Conservation (phyloP, 495 filamentous ascomycete species). For the Halenospora varia region DNA sequence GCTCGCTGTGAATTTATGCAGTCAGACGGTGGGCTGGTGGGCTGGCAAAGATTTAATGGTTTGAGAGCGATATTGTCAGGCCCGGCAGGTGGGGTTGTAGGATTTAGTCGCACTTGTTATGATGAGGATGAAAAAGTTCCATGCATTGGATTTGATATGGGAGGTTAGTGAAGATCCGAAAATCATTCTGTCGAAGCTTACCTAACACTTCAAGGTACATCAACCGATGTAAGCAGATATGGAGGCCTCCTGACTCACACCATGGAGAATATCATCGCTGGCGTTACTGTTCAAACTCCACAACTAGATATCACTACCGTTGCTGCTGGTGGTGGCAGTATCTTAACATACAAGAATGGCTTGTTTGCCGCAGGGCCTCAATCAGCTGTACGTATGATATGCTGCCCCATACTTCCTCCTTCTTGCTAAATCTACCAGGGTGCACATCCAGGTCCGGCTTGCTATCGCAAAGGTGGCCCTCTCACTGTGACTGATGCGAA, state of each 20-base stretch:
- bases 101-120: conserved; percentile 31
- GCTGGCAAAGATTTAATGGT: conserved; percentile 44
- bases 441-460: conserved; percentile 34
- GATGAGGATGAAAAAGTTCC: conserved; percentile 15
- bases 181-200: too few relatives aligned
- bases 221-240: conserved; percentile 31
- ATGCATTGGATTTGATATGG: conserved; percentile 13
- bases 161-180: neutral
- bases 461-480: conserved; percentile 36
- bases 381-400: conserved; percentile 22
- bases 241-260: conserved; percentile 29
- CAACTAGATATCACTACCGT: conserved; percentile 37
- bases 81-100: conserved; percentile 49
- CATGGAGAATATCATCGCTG: conserved; percentile 30
- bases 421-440: neutral
- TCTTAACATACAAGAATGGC: conserved; percentile 34
- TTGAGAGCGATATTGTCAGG: conserved; percentile 57
- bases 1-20: conserved; percentile 32
- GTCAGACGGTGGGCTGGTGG: conserved; percentile 20
- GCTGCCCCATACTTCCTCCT: neutral
- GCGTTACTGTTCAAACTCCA: conserved; percentile 30
- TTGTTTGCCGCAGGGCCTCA: conserved; percentile 38
- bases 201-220: conserved; percentile 15
- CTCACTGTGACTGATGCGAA: conserved; percentile 40
- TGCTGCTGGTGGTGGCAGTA: conserved; percentile 39